Percentiles rank a stretch among this genome's conserved stretches.
These are phyloP conservation scores for Labyrinthula sp. DNA, from an alignment of 352 stramenopile species.

Conservation along the genomic window DNA sequence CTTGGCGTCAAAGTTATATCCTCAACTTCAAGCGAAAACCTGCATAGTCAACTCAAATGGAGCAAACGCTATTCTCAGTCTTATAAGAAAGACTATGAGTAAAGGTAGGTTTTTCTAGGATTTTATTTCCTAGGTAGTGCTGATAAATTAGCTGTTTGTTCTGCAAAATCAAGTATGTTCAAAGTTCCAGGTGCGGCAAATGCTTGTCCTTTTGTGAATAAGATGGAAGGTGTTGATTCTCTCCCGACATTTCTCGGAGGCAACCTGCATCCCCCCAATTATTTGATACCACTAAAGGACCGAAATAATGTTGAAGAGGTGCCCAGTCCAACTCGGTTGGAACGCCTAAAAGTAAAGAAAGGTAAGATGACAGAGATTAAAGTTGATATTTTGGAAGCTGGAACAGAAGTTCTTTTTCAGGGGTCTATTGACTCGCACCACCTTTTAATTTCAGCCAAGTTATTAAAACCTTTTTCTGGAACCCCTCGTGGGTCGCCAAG, in stretches of 20 bases:
- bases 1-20: conserved; percentile 10
- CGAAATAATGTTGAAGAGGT: too few species aligned
- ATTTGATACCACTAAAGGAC: conserved; percentile 6
- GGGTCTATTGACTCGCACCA: too few species aligned
- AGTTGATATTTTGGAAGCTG: too few species aligned
- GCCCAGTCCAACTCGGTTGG: too few species aligned
- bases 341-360: too few species aligned
- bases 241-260: conserved; percentile 23
- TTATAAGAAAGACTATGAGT: conserved; percentile 15
- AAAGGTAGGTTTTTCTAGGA: too few species aligned
- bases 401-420: too few species aligned
- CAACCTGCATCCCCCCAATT: background rate
- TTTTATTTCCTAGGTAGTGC: conserved; percentile 28
- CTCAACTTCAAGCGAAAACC: conserved; percentile 24
- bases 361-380: too few species aligned
- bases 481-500: too few species aligned
- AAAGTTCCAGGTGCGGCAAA: conserved; percentile 6
- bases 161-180: conserved; percentile 14
- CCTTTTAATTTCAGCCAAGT: too few species aligned
- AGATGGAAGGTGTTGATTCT: conserved; percentile 1
- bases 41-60: conserved; percentile 21
- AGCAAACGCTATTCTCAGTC: conserved; percentile 24
- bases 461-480: too few species aligned
- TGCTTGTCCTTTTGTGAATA: conserved; percentile 15
- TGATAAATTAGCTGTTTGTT: conserved; percentile 27